Evolutionary conservation across 306 rosid genomes (phyloP).

Genomic region (Castanospermum australe): DNA sequence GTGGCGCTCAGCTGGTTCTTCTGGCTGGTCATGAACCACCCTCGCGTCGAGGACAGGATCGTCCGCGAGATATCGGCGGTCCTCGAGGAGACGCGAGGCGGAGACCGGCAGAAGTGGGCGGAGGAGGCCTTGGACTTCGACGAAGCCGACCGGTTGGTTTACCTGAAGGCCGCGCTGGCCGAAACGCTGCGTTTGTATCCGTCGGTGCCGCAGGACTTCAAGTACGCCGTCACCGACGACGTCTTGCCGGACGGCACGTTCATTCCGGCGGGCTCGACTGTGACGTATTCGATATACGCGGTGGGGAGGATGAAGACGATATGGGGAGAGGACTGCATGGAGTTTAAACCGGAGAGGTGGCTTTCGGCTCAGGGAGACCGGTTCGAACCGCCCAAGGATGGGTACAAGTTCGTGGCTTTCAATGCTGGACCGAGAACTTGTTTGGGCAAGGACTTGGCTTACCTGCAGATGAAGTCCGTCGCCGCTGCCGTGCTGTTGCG

Average conservation of each 20-base stretch:
- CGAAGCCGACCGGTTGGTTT: conserved; percentile 71
- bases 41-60: conserved; percentile 60
- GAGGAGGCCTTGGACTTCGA: conserved; percentile 77
- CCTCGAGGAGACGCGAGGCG: conserved; percentile 62
- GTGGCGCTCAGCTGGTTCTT: conserved; percentile 97
- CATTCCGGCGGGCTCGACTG: conserved; percentile 89
- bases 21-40: conserved; percentile 82
- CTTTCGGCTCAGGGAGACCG: conserved; percentile 56
- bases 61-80: conserved; percentile 48
- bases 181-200: conserved; percentile 89
- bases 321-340: conserved; percentile 95
- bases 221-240: conserved; percentile 68
- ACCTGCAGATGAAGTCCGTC: conserved; percentile 92
- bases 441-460: conserved; percentile 93
- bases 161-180: conserved; percentile 76
- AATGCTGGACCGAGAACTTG: conserved; percentile 96
- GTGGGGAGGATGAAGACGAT: conserved; percentile 84
- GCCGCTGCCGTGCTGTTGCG: conserved; percentile 83
- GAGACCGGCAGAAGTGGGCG: conserved; percentile 41
- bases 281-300: conserved; percentile 88
- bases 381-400: conserved; percentile 83
- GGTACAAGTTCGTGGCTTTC: conserved; percentile 76
- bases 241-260: conserved; percentile 81
- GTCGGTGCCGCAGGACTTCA: conserved; percentile 84
- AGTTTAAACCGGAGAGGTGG: conserved; percentile 94